These are phyloP conservation scores for Taphrina wiesneri DNA, from an alignment of 1,139 yeast genomes.

Conservation along the genomic window DNA sequence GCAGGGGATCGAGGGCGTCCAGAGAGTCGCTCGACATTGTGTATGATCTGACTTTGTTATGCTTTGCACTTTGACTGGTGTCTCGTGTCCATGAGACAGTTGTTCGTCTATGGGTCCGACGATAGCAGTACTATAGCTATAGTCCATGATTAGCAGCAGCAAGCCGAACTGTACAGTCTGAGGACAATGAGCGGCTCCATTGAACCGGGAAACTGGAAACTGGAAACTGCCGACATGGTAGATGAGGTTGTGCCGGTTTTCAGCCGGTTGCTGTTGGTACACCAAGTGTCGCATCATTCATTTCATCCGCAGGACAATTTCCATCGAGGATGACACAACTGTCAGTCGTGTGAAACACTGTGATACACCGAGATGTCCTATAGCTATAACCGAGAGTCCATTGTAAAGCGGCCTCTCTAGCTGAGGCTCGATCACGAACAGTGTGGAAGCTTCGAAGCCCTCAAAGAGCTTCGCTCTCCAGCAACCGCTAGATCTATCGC, in stretches of 20 bases:
- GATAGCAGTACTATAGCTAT: background rate
- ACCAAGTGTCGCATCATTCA: background rate
- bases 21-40: background rate
- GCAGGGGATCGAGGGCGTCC: conserved; percentile 9
- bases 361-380: background rate
- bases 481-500: background rate
- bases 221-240: background rate
- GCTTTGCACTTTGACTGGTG: too few relatives aligned
- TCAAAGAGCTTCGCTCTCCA: too few relatives aligned
- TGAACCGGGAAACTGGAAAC: background rate
- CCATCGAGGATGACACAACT: background rate
- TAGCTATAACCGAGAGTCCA: background rate
- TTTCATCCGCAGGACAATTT: background rate
- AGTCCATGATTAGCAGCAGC: too few relatives aligned
- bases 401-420: background rate
- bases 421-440: background rate
- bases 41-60: too few relatives aligned
- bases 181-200: background rate
- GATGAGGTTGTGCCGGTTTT: background rate
- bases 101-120: too few relatives aligned
- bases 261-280: background rate
- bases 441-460: too few relatives aligned
- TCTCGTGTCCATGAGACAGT: too few relatives aligned
- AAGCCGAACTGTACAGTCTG: background rate
- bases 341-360: background rate